These are phyloP conservation scores for Metschnikowia hibisci DNA, from an alignment of 805 yeast species.

Conservation along the genomic window DNA sequence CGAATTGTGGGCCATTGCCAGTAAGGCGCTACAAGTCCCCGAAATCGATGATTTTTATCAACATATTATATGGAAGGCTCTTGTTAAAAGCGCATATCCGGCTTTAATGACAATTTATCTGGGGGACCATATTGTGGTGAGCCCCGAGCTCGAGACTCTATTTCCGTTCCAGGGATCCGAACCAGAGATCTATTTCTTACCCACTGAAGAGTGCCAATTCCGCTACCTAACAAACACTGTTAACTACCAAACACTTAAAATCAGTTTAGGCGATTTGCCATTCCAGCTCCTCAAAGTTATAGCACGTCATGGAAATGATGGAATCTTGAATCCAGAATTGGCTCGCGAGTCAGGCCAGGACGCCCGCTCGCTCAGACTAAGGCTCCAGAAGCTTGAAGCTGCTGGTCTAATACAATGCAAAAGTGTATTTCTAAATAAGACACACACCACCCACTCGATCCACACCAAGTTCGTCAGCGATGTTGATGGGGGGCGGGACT, in stretches of 20 bases:
- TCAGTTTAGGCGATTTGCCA: conserved; percentile 48
- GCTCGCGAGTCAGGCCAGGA: conserved; percentile 62
- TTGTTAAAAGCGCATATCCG: conserved; percentile 22
- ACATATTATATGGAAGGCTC: conserved; percentile 39
- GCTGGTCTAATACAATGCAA: conserved; percentile 45
- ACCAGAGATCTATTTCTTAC: conserved; percentile 23
- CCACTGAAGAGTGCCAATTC: conserved; percentile 57
- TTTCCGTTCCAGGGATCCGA: conserved; percentile 10
- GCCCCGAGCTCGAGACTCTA: not conserved
- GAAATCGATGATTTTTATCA: conserved; percentile 34
- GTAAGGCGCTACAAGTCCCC: conserved; percentile 1
- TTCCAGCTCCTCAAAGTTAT: conserved; percentile 58
- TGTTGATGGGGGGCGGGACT: conserved; percentile 11
- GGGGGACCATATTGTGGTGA: not conserved
- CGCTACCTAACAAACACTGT: conserved; percentile 49
- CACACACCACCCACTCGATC: conserved; percentile 51
- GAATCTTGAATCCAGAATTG: conserved; percentile 58
- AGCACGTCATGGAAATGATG: conserved; percentile 51
- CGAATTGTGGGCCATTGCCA: conserved; percentile 12
- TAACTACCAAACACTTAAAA: conserved; percentile 43
- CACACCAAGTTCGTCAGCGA: conserved; percentile 44
- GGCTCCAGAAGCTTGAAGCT: conserved; percentile 53
- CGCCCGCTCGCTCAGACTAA: conserved; percentile 61
- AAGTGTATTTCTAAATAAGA: conserved; percentile 37
- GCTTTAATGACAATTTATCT: conserved; percentile 15